These are phyloP conservation scores for Sporopachydermia lactativora DNA, from an alignment of 805 yeast genomes.

Conservation along the genomic window DNA sequence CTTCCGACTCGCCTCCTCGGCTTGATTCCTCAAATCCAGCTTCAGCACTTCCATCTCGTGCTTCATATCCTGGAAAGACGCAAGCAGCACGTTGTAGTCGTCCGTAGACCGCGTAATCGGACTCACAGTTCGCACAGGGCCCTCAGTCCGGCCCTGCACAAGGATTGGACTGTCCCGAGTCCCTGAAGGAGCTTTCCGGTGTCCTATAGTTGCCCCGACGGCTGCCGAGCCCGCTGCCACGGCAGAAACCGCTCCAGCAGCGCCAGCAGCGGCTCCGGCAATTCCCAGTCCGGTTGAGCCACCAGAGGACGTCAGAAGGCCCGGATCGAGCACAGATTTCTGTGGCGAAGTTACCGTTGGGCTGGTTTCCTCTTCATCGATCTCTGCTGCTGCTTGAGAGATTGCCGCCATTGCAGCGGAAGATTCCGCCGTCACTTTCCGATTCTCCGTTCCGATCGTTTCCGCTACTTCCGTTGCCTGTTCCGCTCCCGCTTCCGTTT, in stretches of 20 bases:
- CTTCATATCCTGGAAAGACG: not conserved
- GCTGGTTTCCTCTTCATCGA: no score
- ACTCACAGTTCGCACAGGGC: not conserved
- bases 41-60: not conserved
- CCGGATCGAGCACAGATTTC: no score
- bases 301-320: no score
- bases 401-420: no score
- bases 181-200: not conserved
- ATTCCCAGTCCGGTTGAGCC: not conserved
- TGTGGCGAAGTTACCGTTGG: no score
- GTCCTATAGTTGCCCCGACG: not conserved
- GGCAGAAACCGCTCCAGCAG: constrained; percentile 2
- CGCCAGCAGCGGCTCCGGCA: not conserved
- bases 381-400: no score
- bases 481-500: no score
- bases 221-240: not conserved
- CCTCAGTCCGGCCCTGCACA: not conserved
- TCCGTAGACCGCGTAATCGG: not conserved
- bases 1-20: constrained; percentile 1
- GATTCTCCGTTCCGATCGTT: no score
- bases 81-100: not conserved
- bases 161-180: not conserved
- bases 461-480: no score
- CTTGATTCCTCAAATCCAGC: not conserved
- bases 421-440: no score